A percentile compares a stretch with the other conserved stretches of the same genome.
Evolutionary conservation across 2,329 filamentous ascomycete genomes (phyloP).

Genomic region (Harringtonia aguacate): DNA sequence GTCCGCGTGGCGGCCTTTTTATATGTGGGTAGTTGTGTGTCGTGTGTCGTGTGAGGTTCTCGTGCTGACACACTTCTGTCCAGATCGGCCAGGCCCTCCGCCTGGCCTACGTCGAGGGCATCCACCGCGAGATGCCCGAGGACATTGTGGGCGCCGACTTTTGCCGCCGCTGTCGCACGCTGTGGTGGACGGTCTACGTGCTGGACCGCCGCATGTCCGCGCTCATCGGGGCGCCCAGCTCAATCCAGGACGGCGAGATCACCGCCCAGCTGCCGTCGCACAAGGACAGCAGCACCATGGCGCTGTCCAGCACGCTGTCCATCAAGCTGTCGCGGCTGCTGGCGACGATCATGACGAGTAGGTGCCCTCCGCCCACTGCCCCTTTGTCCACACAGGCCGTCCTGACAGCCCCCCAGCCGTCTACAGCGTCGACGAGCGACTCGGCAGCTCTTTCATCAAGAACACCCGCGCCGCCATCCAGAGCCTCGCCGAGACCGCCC

Average conservation of each 20-base stretch:
- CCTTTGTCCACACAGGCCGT: too few relatives aligned
- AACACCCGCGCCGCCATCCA: too few relatives aligned
- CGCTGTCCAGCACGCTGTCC: not conserved
- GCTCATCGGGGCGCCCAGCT: not conserved
- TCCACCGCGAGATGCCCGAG: not conserved
- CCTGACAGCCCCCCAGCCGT: too few relatives aligned
- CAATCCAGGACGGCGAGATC: not conserved
- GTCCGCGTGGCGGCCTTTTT: too few relatives aligned
- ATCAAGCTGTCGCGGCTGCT: not conserved
- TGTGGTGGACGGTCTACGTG: not conserved
- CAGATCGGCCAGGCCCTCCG: not conserved
- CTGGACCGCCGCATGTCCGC: not conserved
- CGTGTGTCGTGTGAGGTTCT: too few relatives aligned
- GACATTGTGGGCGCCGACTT: too few relatives aligned
- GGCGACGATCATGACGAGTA: too few relatives aligned
- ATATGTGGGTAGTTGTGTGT: not conserved
- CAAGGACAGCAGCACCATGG: not conserved
- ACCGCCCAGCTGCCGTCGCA: not conserved
- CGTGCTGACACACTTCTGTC: too few relatives aligned
- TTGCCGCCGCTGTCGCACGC: not conserved
- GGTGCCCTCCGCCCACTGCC: too few relatives aligned
- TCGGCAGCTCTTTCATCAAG: too few relatives aligned
- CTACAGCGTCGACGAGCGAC: too few relatives aligned
- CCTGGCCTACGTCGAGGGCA: not conserved
- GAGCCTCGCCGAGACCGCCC: too few relatives aligned